These are phyloP conservation scores for Daldinia grandis DNA, from an alignment of 495 filamentous ascomycete species.

Conservation along the genomic window DNA sequence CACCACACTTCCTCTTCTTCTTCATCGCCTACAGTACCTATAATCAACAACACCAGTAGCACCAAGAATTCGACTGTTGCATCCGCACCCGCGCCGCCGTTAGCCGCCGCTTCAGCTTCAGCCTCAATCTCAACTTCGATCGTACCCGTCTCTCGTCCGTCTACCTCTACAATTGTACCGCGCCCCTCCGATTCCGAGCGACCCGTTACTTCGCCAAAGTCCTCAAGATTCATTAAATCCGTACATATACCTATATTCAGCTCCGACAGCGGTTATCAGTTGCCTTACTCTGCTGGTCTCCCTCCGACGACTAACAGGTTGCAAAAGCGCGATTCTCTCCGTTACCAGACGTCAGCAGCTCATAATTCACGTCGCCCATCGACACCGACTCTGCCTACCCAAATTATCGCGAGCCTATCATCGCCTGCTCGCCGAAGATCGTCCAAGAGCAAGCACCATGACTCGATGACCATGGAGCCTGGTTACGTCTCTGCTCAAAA, in stretches of 20 bases:
- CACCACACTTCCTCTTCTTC: neutral
- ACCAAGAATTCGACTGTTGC: slow-evolving; percentile 7
- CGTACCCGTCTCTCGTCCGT: slow-evolving; percentile 17
- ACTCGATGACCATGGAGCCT: slow-evolving; percentile 49
- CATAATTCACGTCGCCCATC: slow-evolving; percentile 23
- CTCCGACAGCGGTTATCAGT: slow-evolving; percentile 24
- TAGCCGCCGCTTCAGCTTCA: slow-evolving; percentile 13
- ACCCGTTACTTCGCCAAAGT: slow-evolving; percentile 30
- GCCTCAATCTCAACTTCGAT: slow-evolving; percentile 23
- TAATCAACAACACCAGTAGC: slow-evolving; percentile 1
- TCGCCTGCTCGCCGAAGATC: slow-evolving; percentile 31
- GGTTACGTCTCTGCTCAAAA: slow-evolving; percentile 36
- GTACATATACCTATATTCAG: slow-evolving; percentile 38
- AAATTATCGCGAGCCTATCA: slow-evolving; percentile 19
- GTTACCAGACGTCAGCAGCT: slow-evolving; percentile 13
- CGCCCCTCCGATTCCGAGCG: slow-evolving; percentile 13
- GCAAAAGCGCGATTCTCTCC: slow-evolving; percentile 36
- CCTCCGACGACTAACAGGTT: slow-evolving; percentile 18
- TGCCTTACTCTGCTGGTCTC: neutral
- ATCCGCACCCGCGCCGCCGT: slow-evolving; percentile 27
- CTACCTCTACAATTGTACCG: slow-evolving; percentile 8
- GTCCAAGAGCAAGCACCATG: slow-evolving; percentile 46
- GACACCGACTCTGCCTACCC: slow-evolving; percentile 26
- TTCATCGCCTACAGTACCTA: neutral
- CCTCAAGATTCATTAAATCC: slow-evolving; percentile 35